Base-by-base conservation (phyloP, 2,329 filamentous ascomycete genomes). In the Calonectria honghensis region DNA sequence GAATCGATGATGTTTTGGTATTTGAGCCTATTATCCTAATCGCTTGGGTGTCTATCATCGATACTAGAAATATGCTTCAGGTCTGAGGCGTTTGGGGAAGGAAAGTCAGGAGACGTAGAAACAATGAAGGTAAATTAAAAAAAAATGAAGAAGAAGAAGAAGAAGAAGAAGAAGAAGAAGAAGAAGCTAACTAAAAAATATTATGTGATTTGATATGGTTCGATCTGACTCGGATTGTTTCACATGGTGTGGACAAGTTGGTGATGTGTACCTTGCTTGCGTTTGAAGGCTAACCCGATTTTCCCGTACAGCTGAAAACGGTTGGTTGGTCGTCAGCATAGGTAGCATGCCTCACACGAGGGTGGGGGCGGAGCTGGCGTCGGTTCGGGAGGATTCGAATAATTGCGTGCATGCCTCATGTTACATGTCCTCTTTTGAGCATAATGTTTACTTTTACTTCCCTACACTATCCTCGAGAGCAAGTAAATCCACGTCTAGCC, bases 341-440 rank as follows among this genome's bases (percentile, higher is more conserved):
- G 45, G 20, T 24, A 48, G 31, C 64, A 67, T 67, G 41, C 64
- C 27, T 67, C 64, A 35, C 31, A 67, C 48, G n/a, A 52, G 32
- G 31, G 32, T 63, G 57, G 57, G 57, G 57, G 57, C 57, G 24
- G 57, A 18, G 16, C 20, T 16, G n/a, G 24, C 37, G 35, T 29
- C 24, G 57, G 35, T 27, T 63, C 35, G n/a, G 24, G n/a, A 45
- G 35, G 35, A 29, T 24, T 24, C 31, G 31, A 51, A 51, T 52
- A 41, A 51, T 39, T 52, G 16, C n/a, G n/a, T 51, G 27, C 29
- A 27, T 67, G 48, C 51, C 27, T 24, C n/a, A 37, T 29, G 24
- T 35, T 45, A 68, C 65, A 39, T 68, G 50, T 68, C 65, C 65
- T 68, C 65, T 68, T 67, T 37, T 37, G 29, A n/a, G 32, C 24